Evolutionary conservation across 2,329 filamentous ascomycete species (phyloP), one percentile per base, ranked within the genome.

Genomic region (Pochonia chlamydosporia): DNA sequence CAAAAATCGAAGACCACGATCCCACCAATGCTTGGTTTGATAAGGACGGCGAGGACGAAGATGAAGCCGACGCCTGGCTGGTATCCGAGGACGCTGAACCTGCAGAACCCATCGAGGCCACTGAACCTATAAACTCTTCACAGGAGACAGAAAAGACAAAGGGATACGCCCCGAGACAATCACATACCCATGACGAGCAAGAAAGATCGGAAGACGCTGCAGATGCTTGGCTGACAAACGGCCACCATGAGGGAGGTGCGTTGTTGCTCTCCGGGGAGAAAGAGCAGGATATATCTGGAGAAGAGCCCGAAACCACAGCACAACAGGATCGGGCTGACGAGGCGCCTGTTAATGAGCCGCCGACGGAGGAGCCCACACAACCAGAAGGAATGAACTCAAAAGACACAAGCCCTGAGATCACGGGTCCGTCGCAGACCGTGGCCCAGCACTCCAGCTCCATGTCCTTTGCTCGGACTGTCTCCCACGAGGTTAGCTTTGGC

Each of bases 401-500:
- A 16, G 25, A 13, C 5, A 30, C 16, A 13, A 16, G 25, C 37
- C 11, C 14, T 14, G 18, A 39, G 23, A 21, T 33, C 13, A 23
- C n/a, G 14, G 44, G 39, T 45, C 39, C 56, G 9, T 55, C 57
- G 30, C 55, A 53, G n/a, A 64, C 66, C 18, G 57, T 63, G 16
- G 68, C 72, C 23, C 79, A 81, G 53, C 81, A 84, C 59, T 62
- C 73, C 9, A 84, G 79, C 61, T 80, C 74, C 41, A 73, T 76
- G 59, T 85, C 82, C 0, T 85, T 85, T 63, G 72, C 80, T 10
- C 75, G 81, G 30, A 85, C 82, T 2, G 79, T 83, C 11, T 77
- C 81, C 10, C 75, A 83, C 48, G 79, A 83, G 45, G 67, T 82
- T 21, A 81, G 70, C 59, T 82, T 79, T 65, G 72, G 71, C 47